A percentile compares a stretch with the other conserved stretches of the same genome.
These are phyloP conservation scores for Tetrahymena thermophila DNA, from an alignment of 73 alveolate genomes.

Conservation along the genomic window DNA sequence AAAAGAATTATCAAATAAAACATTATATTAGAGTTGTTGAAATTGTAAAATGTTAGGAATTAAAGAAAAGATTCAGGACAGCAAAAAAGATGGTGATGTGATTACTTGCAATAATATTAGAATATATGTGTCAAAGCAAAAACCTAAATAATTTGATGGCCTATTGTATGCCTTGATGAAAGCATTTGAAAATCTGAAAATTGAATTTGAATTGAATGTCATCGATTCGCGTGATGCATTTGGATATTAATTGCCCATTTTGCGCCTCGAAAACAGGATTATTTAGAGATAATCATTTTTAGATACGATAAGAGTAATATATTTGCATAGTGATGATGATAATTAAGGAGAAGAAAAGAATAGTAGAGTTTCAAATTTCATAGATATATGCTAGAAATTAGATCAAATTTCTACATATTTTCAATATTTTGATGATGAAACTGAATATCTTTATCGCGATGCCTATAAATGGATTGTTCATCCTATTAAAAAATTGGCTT, in stretches of 20 bases:
- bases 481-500: background rate
- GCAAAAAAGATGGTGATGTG: background rate
- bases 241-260: background rate
- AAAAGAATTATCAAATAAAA: background rate
- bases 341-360: background rate
- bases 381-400: background rate
- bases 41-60: background rate
- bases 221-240: background rate
- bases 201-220: background rate
- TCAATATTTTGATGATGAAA: background rate
- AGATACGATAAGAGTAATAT: background rate
- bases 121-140: background rate
- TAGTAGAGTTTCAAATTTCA: background rate
- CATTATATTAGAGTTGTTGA: background rate
- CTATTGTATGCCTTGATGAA: background rate
- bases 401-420: background rate
- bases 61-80: background rate
- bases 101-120: background rate
- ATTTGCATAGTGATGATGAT: background rate
- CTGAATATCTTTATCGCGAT: background rate
- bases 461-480: background rate
- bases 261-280: background rate
- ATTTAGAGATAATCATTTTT: background rate
- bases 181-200: background rate
- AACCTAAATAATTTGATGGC: background rate